Base-by-base conservation (phyloP, 164 flowering plant species). In the Stephania yunnanensis region DNA sequence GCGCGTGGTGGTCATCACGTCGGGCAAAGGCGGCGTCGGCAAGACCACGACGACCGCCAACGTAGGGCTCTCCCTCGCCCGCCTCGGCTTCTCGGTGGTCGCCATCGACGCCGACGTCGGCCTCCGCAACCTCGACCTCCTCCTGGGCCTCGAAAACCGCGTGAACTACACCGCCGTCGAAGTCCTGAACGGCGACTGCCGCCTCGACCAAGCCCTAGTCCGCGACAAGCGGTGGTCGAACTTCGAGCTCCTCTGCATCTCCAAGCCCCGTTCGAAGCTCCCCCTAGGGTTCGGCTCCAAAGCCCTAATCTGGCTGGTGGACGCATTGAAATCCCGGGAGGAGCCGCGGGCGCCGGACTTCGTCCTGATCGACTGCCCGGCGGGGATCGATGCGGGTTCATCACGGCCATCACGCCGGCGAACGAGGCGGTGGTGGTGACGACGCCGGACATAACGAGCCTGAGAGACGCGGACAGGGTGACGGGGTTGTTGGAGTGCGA, bases 21-120 rank as follows among this genome's bases (percentile, higher is more conserved):
- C 99, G 71, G 99, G 99, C 42, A 95, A 95, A 79, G 99, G 99
- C n/a, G 99, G 99, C 36, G 98, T 95, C 12, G 99, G 99, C 5
- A 95, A 95, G 76, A 95, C 99, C 75, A 95, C 99, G 29, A 93
- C 99, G 80, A 95, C 99, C 48, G 98, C 99, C 71, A 95, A 95
- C 75, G 77, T 93, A 10, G 93, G 95, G 73, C 90, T 95, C 78
- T 95, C 98, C 45, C 81, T 93, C 8, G 99, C 99, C 52, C 92
- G 99, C 11, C 88, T 90, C 8, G 97, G 97, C 78, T 93, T 92
- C 89, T 91, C 97, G 30, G 97, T 93, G 20, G 97, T 95, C 68
- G 92, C 99, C 74, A 89, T 95, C 22, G 99, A 95, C 81, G 98
- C 98, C 55, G 98, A 93, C 76, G 97, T 95, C 8, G 98, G 98